Evolutionary conservation across 257 asterid genomes (phyloP).

Genomic region (Echites panduratus): DNA sequence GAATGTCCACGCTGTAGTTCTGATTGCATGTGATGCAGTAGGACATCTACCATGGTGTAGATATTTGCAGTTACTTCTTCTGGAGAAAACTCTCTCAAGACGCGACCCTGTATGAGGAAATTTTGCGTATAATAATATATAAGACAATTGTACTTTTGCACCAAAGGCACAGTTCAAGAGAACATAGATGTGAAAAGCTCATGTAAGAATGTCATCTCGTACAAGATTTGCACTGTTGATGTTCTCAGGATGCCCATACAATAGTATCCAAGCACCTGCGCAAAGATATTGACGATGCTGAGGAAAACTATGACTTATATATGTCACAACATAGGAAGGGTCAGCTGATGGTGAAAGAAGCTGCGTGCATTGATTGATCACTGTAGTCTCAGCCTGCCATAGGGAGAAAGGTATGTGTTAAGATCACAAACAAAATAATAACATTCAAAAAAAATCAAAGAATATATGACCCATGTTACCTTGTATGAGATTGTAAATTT

Average conservation of each 20-base stretch:
- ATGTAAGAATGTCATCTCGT: constrained; percentile 22
- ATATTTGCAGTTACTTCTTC: constrained; percentile 96
- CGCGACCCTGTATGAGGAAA: constrained; percentile 59
- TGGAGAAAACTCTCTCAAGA: constrained; percentile 88
- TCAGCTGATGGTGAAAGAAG: constrained; percentile 90
- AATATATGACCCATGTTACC: background rate
- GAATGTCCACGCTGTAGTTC: constrained; percentile 91
- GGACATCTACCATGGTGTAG: constrained; percentile 91
- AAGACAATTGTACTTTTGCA: background rate
- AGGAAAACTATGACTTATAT: constrained; percentile 78
- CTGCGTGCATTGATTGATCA: constrained; percentile 82
- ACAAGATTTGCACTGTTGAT: constrained; percentile 84
- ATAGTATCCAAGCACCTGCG: constrained; percentile 95
- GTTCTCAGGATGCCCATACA: constrained; percentile 92
- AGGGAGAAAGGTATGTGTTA: constrained; percentile 9
- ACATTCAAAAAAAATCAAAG: background rate
- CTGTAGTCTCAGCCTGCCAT: constrained; percentile 88
- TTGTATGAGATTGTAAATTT: background rate
- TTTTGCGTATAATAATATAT: background rate
- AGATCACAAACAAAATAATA: background rate
- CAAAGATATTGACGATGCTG: constrained; percentile 89
- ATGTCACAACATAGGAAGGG: constrained; percentile 72
- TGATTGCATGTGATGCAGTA: constrained; percentile 76
- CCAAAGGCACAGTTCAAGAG: background rate
- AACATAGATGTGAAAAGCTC: background rate